Conservation (phyloP, 1,139 yeast genomes). For the Yamadazyma diospyri region DNA sequence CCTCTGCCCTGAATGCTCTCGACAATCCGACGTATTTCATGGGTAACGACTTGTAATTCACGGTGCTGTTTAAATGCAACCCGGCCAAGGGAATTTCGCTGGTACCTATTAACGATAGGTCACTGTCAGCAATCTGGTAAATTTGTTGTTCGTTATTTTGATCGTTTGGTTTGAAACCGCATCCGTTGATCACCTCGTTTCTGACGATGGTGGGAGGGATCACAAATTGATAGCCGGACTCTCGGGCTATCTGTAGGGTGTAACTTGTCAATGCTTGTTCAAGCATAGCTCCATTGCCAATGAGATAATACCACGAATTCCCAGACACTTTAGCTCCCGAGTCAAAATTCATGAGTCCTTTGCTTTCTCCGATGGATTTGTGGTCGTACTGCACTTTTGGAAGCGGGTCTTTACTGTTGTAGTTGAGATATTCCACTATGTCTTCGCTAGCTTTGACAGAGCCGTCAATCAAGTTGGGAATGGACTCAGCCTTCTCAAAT, state of each 20-base stretch:
- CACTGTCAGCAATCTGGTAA: conserved; percentile 54
- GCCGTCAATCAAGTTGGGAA: conserved; percentile 68
- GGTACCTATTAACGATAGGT: conserved; percentile 79
- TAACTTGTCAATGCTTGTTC: conserved; percentile 89
- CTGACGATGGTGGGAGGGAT: conserved; percentile 87
- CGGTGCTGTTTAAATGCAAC: conserved; percentile 33
- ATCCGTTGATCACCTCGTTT: conserved; percentile 73
- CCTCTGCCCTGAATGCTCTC: conserved; percentile 91
- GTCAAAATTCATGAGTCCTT: conserved; percentile 65
- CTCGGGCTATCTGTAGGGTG: conserved; percentile 63
- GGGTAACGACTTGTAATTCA: conserved; percentile 37
- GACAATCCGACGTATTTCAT: conserved; percentile 74
- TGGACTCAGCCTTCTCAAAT: conserved; percentile 39
- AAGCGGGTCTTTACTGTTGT: conserved; percentile 22
- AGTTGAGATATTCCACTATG: conserved; percentile 46
- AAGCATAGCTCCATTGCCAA: conserved; percentile 82
- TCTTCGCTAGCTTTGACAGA: conserved; percentile 45
- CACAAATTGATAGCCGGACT: conserved; percentile 64
- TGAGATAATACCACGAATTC: conserved; percentile 80
- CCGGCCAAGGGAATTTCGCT: conserved; percentile 96
- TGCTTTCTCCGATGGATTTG: conserved; percentile 55
- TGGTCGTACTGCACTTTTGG: conserved; percentile 49
- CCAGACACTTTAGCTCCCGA: conserved; percentile 79
- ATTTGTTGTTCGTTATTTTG: conserved; percentile 84
- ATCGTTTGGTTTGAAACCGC: conserved; percentile 96